Conservation (phyloP, 2,329 filamentous ascomycete genomes). For the Verticillium klebahnii region DNA sequence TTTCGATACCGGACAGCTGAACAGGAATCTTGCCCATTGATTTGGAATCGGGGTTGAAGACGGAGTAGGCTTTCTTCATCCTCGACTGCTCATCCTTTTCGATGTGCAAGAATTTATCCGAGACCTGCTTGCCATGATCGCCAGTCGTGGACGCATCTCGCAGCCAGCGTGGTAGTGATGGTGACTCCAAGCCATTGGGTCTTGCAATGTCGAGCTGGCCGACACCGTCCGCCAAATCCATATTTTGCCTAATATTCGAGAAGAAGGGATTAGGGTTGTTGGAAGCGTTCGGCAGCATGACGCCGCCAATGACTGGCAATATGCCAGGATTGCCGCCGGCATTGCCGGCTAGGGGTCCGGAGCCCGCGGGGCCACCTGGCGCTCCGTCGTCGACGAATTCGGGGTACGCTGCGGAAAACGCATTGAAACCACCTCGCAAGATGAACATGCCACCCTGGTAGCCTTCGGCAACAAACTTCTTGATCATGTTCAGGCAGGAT, state of each 20-base stretch:
- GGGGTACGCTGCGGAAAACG: conserved; percentile 66
- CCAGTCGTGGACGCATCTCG: conserved; percentile 58
- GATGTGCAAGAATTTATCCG: conserved; percentile 77
- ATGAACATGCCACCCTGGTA: conserved; percentile 72
- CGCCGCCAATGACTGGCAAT: conserved; percentile 82
- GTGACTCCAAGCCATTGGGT: conserved; percentile 39
- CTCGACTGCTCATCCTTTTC: conserved; percentile 82
- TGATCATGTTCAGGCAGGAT: conserved; percentile 79
- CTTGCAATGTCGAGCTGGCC: conserved; percentile 66
- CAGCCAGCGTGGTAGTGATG: conserved; percentile 72
- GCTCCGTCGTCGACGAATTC: conserved; percentile 53
- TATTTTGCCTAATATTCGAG: conserved; percentile 92
- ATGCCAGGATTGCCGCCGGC: conserved; percentile 32
- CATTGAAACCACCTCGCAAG: conserved; percentile 74
- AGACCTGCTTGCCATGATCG: conserved; percentile 75
- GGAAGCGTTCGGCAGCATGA: conserved; percentile 67
- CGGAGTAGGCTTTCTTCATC: conserved; percentile 75
- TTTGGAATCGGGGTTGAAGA: conserved; percentile 38
- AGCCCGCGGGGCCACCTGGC: conserved; percentile 22
- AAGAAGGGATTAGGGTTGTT: conserved; percentile 85
- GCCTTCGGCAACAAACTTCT: conserved; percentile 85
- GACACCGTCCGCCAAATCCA: conserved; percentile 89
- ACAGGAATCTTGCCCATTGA: conserved; percentile 33
- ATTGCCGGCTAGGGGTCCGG: not conserved
- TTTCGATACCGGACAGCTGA: conserved; percentile 87